Evolutionary conservation across 495 filamentous ascomycete species (phyloP).

Genomic region (Venustampulla echinocandica): DNA sequence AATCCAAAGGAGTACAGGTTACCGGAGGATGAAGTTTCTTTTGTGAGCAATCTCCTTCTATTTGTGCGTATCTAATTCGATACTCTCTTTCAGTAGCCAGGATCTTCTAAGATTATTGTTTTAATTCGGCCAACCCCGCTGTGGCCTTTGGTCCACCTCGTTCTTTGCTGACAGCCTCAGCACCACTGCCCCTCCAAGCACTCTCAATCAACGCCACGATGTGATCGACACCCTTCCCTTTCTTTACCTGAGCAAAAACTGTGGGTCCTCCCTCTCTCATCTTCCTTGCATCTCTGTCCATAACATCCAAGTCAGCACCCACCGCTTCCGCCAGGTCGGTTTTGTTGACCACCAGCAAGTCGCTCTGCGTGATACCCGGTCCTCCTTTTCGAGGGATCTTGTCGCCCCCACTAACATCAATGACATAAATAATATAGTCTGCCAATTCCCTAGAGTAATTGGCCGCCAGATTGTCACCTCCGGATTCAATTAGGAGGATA

Average conservation of each 20-base stretch:
- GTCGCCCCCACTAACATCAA: conserved; percentile 94
- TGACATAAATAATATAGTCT: conserved; percentile 97
- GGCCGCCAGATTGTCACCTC: conserved; percentile 92
- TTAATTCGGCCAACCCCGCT: conserved; percentile 32
- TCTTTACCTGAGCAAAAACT: conserved; percentile 96
- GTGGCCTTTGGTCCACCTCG: conserved; percentile 43
- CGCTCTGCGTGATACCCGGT: conserved; percentile 91
- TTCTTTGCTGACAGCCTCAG: conserved; percentile 48
- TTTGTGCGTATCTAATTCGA: too few species aligned
- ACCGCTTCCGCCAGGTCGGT: conserved; percentile 87
- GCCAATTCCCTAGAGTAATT: conserved; percentile 92
- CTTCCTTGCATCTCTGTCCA: conserved; percentile 90
- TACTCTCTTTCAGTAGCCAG: too few species aligned
- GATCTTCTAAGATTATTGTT: too few species aligned
- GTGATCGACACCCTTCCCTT: conserved; percentile 71
- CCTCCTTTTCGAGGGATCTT: conserved; percentile 96
- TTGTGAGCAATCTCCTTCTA: too few species aligned
- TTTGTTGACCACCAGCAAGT: conserved; percentile 92
- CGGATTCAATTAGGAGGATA: conserved; percentile 84
- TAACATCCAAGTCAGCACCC: conserved; percentile 83
- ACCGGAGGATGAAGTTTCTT: too few species aligned
- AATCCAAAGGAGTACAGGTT: too few species aligned
- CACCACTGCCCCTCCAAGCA: conserved; percentile 85
- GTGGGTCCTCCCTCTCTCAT: conserved; percentile 95
- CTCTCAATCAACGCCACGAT: conserved; percentile 84